Percentiles rank a stretch among this genome's conserved stretches.
phyloP scores from a whole-genome alignment of 192 early-diverging fungal species.

The Anaeromyces robustus region DNA sequence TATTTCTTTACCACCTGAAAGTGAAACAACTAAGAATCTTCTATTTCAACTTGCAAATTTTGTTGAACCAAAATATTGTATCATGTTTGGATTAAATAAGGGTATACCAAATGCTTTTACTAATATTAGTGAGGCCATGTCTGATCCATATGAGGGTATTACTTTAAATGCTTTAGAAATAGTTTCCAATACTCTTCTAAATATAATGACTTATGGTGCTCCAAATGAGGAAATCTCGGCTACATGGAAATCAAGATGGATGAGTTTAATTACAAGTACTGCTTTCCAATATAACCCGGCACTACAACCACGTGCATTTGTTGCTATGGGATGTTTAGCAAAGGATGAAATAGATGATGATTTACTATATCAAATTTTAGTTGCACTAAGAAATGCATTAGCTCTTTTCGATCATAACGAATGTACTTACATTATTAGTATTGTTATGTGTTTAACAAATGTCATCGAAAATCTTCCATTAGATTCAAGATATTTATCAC shows the following conservation, averaged over 20 bases:
- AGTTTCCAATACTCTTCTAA: constrained; percentile 36
- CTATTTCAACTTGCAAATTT: constrained; percentile 52
- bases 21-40: constrained; percentile 34
- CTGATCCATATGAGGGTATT: constrained; percentile 30
- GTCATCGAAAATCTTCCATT: constrained; percentile 69
- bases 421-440: constrained; percentile 61
- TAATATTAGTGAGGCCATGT: constrained; percentile 14
- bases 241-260: constrained; percentile 80
- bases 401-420: constrained; percentile 72
- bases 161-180: constrained; percentile 44
- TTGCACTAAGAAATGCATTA: constrained; percentile 72
- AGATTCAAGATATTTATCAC: constrained; percentile 64
- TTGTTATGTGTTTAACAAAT: constrained; percentile 79
- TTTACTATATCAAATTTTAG: constrained; percentile 81
- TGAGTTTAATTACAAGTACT: constrained; percentile 73
- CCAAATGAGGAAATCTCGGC: constrained; percentile 55
- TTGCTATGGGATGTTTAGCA: constrained; percentile 72
- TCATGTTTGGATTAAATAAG: constrained; percentile 56
- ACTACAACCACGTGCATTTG: constrained; percentile 86
- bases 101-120: constrained; percentile 37
- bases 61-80: constrained; percentile 60
- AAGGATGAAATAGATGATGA: constrained; percentile 84
- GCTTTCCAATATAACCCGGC: constrained; percentile 91
- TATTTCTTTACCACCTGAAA: constrained; percentile 38
- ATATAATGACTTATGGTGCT: constrained; percentile 47